Percentiles rank a stretch among this genome's conserved stretches.
Conservation (phyloP, 352 stramenopile genomes). For the Phytophthora sp. region DNA sequence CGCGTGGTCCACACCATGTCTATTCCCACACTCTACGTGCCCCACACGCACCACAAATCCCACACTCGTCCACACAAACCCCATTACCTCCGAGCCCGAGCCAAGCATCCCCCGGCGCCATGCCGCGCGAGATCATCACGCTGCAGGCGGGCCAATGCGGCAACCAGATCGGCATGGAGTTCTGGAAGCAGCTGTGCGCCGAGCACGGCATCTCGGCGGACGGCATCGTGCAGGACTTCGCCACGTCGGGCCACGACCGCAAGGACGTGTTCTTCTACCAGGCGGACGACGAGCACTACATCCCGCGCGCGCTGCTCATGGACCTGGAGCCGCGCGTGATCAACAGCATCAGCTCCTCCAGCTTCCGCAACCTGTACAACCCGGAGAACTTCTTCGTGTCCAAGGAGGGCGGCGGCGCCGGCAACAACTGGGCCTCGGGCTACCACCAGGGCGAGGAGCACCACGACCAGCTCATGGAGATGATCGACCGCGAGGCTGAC, state of each 20-base stretch:
- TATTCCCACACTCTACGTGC: conserved; percentile 5
- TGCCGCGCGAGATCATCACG: conserved; percentile 99
- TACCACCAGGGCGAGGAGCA: conserved; percentile 94
- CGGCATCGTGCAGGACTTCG: conserved; percentile 96
- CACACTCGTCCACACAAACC: conserved; percentile 1
- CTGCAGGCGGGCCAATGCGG: conserved; percentile 99
- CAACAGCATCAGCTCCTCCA: conserved; percentile 92
- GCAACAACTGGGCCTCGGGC: conserved; percentile 94
- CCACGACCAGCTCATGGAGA: conserved; percentile 98
- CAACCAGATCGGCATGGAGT: conserved; percentile 99
- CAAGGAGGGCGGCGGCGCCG: conserved; percentile 90
- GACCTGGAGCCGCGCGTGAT: conserved; percentile 97
- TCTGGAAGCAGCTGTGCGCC: conserved; percentile 99
- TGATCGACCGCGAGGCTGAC: conserved; percentile 99
- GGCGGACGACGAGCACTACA: conserved; percentile 98
- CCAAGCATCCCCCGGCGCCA: conserved; percentile 38
- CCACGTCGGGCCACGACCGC: conserved; percentile 93
- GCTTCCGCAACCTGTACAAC: conserved; percentile 98
- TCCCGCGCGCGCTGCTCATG: conserved; percentile 97
- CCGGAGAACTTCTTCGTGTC: conserved; percentile 98
- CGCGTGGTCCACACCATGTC: too few species aligned
- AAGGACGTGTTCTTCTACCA: conserved; percentile 99
- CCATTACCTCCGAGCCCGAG: not conserved
- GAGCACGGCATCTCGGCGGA: conserved; percentile 99
- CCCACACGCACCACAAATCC: not conserved